Base-by-base conservation (phyloP, 352 stramenopile species). In the Phytophthora idaei region DNA sequence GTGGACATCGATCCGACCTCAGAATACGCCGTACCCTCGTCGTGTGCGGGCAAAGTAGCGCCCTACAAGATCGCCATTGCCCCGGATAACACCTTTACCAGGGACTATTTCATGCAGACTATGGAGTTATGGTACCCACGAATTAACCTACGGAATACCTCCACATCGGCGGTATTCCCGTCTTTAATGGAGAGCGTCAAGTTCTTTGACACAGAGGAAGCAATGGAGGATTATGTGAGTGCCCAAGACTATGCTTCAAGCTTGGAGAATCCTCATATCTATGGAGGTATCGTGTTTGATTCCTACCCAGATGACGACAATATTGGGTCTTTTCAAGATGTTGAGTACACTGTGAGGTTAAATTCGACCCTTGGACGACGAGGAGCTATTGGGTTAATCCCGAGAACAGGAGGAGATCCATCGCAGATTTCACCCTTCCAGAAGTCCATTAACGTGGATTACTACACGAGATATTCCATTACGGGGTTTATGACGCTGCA, bases 221-320 rank as follows among this genome's bases (percentile, higher is more conserved):
- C 60, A 3, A 56, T 90, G 15, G 72, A 86, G 29, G 64, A 79
- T 4, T 92, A 90, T 41, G 70, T 90, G 4, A 78, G 69, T 51
- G 67, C 73, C 3, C 70, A 77, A 3, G 64, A 75, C 27, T 90
- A 92, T 66, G 84, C 70, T 9, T 71, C 74, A n/a, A 73, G 64
- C 27, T 17, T 82, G 1, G 46, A 66, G 10, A 76, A 90, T 7
- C 85, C 85, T 10, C 60, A 66, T 42, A 90, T 93, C 59, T 90
- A 81, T 51, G 85, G 62, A 14, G 82, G 54, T 8, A 90, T 93
- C 32, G 81, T 91, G 39, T 93, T 93, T 37, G 58, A 89, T 45
- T 54, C 73, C 37, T 69, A 68, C 56, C 80, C 85, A 4, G 34
- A 9, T 6, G 59, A 67, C 41, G 41, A 72, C 11, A 50, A 52